Evolutionary conservation across 2,329 filamentous ascomycete genomes (phyloP).

Genomic region (Stachybotrys chlorohalonatus): DNA sequence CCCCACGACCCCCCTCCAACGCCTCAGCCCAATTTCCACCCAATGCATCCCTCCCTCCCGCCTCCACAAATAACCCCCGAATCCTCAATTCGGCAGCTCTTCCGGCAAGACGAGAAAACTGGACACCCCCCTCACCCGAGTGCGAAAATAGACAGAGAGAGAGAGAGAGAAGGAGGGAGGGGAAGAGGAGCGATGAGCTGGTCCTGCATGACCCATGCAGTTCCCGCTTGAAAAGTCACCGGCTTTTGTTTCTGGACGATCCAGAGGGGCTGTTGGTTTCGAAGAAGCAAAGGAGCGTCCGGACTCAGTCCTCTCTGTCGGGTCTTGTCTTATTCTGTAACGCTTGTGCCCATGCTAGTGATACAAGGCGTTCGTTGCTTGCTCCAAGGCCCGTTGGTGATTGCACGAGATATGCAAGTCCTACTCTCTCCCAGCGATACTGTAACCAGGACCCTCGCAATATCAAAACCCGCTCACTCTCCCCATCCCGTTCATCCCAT

Average conservation of each 20-base stretch:
- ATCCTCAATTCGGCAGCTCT: not conserved
- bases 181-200: not conserved
- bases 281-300: no score
- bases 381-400: no score
- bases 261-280: no score
- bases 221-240: no score
- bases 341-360: no score
- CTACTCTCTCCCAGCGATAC: not conserved
- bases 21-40: not conserved
- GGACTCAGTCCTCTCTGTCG: no score
- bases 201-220: not conserved
- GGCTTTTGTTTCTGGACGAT: no score
- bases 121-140: not conserved
- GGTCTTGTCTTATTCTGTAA: no score
- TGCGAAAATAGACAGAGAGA: no score
- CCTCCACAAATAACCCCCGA: not conserved
- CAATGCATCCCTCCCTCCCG: not conserved
- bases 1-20: not conserved
- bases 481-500: not conserved
- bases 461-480: not conserved
- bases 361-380: no score
- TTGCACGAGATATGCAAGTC: no score
- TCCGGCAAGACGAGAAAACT: not conserved
- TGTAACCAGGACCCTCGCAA: not conserved
- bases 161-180: no score